phyloP scores from a whole-genome alignment of 441 rosid genomes.

The Populus tomentosa region DNA sequence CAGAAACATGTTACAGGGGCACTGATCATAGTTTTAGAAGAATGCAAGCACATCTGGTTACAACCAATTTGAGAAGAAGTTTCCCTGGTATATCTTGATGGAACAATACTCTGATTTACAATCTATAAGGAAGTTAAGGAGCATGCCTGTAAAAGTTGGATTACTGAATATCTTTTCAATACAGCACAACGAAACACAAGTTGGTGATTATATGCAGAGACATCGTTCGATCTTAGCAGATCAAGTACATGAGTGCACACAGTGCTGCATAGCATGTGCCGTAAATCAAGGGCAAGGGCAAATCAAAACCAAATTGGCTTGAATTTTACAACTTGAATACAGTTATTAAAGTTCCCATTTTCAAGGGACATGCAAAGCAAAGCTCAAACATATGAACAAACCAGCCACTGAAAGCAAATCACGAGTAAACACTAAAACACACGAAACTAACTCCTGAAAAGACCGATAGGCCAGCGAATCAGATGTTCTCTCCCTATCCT shows the following conservation, averaged over 20 bases:
- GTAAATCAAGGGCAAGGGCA: not conserved
- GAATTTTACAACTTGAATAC: not conserved
- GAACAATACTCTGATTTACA: not conserved
- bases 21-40: not conserved
- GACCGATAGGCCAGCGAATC: not conserved
- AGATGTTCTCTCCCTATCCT: not conserved
- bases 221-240: not conserved
- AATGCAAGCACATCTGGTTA: not conserved
- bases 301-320: not conserved
- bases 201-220: not conserved
- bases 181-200: not conserved
- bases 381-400: not conserved
- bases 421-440: not conserved
- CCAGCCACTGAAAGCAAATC: not conserved
- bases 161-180: not conserved
- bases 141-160: not conserved
- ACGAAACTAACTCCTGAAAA: not conserved
- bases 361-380: not conserved
- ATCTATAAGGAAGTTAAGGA: not conserved
- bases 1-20: not conserved
- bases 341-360: not conserved
- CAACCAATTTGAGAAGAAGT: not conserved
- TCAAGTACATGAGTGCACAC: not conserved
- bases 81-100: not conserved
- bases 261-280: not conserved